Conservation (phyloP, 495 filamentous ascomycete genomes). For the Lophiostoma macrostomum region DNA sequence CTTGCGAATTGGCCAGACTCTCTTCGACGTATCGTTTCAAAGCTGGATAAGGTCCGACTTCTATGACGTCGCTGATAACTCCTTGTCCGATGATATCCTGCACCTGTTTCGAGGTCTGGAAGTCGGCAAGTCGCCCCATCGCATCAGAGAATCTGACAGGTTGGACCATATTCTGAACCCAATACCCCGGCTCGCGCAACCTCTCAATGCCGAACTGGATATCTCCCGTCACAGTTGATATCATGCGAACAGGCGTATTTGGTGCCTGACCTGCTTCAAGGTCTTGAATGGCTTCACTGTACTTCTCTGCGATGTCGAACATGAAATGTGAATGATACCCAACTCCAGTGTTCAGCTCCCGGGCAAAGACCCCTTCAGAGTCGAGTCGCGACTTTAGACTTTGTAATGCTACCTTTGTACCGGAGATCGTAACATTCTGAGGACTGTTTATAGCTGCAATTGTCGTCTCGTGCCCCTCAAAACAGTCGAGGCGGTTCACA, state of each 20-base stretch:
- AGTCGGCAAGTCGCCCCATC: background rate
- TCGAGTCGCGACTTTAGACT: conserved; percentile 36
- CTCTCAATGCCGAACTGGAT: background rate
- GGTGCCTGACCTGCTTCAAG: background rate
- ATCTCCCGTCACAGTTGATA: conserved; percentile 42
- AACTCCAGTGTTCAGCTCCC: conserved; percentile 43
- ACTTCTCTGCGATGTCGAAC: conserved; percentile 43
- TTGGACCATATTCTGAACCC: conserved; percentile 47
- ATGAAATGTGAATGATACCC: conserved; percentile 66
- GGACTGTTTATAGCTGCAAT: conserved; percentile 40
- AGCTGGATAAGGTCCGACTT: conserved; percentile 63
- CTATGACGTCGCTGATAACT: conserved; percentile 34
- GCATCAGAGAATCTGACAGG: conserved; percentile 45
- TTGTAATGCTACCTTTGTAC: conserved; percentile 39
- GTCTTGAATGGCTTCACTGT: conserved; percentile 40
- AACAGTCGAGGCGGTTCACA: too few species aligned
- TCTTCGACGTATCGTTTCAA: conserved; percentile 53
- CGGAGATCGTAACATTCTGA: conserved; percentile 38
- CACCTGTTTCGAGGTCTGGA: background rate
- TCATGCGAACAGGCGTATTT: background rate
- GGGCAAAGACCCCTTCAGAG: conserved; percentile 40
- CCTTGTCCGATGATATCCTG: background rate
- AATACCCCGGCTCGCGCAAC: conserved; percentile 35
- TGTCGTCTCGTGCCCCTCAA: background rate
- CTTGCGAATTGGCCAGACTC: background rate